Percentiles rank a stretch among this genome's conserved stretches.
Evolutionary conservation across 192 early-diverging fungal genomes (phyloP).

Genomic region (Coemansia sp.): DNA sequence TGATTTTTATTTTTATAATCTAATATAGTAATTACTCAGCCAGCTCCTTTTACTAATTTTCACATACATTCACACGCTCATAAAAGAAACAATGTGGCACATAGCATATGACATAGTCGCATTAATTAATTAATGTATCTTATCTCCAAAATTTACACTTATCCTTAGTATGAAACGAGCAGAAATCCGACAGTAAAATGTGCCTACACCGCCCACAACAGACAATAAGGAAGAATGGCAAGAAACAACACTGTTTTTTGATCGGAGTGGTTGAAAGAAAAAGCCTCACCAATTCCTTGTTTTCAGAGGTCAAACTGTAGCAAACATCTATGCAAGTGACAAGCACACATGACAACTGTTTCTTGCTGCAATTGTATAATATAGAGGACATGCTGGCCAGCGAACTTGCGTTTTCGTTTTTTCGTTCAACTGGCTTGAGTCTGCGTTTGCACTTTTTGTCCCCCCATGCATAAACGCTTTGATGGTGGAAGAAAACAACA

Average conservation of each 20-base stretch:
- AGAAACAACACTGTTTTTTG: too few relatives aligned
- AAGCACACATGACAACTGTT: neutral
- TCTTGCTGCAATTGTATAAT: neutral
- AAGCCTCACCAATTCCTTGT: neutral
- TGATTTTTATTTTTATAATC: too few relatives aligned
- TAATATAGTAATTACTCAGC: neutral
- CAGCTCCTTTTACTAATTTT: neutral
- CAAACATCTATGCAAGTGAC: neutral
- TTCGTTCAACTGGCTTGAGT: neutral
- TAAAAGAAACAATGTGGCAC: neutral
- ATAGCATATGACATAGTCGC: neutral
- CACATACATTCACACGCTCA: too few relatives aligned
- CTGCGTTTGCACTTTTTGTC: neutral
- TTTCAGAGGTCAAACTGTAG: neutral
- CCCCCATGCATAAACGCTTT: neutral
- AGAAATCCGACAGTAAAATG: too few relatives aligned
- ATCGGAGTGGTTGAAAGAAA: neutral
- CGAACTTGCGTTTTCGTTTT: neutral
- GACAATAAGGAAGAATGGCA: too few relatives aligned
- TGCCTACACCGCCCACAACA: too few relatives aligned
- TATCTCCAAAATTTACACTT: neutral
- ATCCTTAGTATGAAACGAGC: neutral
- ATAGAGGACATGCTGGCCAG: neutral
- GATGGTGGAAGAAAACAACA: neutral
- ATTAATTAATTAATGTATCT: constrained; percentile 7